phyloP scores from a whole-genome alignment of 306 rosid species.

The Cicer bijugum region DNA sequence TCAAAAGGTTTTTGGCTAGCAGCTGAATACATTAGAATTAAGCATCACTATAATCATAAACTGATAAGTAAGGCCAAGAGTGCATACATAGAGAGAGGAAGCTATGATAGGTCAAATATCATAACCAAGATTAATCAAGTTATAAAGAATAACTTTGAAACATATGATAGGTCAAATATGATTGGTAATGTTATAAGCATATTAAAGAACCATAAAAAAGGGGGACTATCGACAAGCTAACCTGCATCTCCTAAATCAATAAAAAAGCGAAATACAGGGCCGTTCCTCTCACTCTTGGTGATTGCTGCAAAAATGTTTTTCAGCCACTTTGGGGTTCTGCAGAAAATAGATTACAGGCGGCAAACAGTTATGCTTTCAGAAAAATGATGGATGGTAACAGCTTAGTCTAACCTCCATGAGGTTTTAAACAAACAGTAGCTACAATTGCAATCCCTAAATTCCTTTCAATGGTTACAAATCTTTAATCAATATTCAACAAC shows the following conservation, averaged over 20 bases:
- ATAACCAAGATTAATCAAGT: conserved; percentile 18
- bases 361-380: not conserved
- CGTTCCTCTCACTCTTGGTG: conserved; percentile 82
- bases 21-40: conserved; percentile 19
- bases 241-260: conserved; percentile 99
- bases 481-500: not conserved
- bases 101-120: no score
- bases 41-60: conserved; percentile 3
- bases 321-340: conserved; percentile 94
- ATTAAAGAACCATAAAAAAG: conserved; percentile 6
- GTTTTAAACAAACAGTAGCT: conserved; percentile 26
- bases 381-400: conserved; percentile 18
- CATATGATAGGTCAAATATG: conserved; percentile 18
- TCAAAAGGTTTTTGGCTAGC: conserved; percentile 32
- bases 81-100: not conserved
- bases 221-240: conserved; percentile 42
- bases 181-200: conserved; percentile 13
- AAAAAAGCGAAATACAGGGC: conserved; percentile 93
- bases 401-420: conserved; percentile 21
- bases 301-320: conserved; percentile 82
- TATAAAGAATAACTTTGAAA: conserved; percentile 3
- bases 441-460: conserved; percentile 19
- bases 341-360: conserved; percentile 36
- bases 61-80: conserved; percentile 8
- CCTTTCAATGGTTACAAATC: conserved; percentile 24